Base-by-base conservation (phyloP, 2,329 filamentous ascomycete species). In the Botrytis fabae region DNA sequence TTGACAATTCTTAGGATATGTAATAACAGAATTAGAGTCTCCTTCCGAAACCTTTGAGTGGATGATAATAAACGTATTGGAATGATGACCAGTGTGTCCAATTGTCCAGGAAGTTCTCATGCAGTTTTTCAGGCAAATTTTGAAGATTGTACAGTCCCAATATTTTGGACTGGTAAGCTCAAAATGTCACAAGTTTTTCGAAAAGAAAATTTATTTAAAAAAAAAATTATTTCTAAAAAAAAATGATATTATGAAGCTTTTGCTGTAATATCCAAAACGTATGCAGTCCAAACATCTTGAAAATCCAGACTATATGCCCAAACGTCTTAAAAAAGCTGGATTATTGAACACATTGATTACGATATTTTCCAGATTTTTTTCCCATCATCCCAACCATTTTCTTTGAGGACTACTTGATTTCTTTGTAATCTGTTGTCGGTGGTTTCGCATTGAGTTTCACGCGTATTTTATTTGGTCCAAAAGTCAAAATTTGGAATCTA, bases 401-500 rank as follows among this genome's bases (percentile, higher is more conserved):
- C 5, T n/a, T 51, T n/a, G 48, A 32, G 2, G 32, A 32, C 32
- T 32, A 32, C 32, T 32, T 32, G 32, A 32, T n/a, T 51, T 51
- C 5, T n/a, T 51, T n/a, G 48, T 12, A 16, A 51, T 51, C 12
- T 14, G 10, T 5, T 51, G 4, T n/a, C 25, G 4, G 4, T 51
- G 10, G 14, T 6, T 51, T 14, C 4, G 10, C 12, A 51, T 1
- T 51, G 5, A 14, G 1, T 14, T 51, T 5, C 4, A 1, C 4
- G 10, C 25, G 0, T 51, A 51, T n/a, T 7, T 2, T 6, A 2
- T 14, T n/a, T 14, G 1, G 10, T 10, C 10, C 2, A 12, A 5
- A 5, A 6, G n/a, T 5, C 0, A n/a, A 25, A 51, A 3, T 0
- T n/a, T 51, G 10, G 2, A 14, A 59, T 32, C 54, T 59, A 4